Evolutionary conservation across 495 filamentous ascomycete genomes (phyloP).

Genomic region (Xylaria nigripes): DNA sequence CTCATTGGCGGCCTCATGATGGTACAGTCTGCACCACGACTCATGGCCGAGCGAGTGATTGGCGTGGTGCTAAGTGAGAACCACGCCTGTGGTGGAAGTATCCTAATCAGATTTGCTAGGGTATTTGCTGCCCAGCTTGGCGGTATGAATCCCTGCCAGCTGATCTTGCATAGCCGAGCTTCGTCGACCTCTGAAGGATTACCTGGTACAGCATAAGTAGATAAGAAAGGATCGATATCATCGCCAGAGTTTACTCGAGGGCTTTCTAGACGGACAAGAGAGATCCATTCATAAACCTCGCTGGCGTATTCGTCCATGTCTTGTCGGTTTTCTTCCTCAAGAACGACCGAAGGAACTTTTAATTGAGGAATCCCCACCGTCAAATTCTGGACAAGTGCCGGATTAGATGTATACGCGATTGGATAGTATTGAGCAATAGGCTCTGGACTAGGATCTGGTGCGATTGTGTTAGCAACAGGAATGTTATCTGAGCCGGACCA

Average conservation of each 20-base stretch:
- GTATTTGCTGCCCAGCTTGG: conserved; percentile 38
- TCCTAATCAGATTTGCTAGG: conserved; percentile 32
- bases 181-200: conserved; percentile 18
- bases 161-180: conserved; percentile 39
- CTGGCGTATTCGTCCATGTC: conserved; percentile 54
- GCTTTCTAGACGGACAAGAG: conserved; percentile 61
- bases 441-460: conserved; percentile 34
- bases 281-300: conserved; percentile 77
- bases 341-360: conserved; percentile 31
- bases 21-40: conserved; percentile 37
- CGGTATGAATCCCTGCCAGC: conserved; percentile 46
- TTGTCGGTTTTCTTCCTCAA: conserved; percentile 26
- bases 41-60: conserved; percentile 36
- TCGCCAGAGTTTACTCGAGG: conserved; percentile 62
- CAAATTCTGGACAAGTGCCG: conserved; percentile 24
- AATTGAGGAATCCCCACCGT: conserved; percentile 44
- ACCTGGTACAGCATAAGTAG: conserved; percentile 64
- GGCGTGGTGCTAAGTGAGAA: conserved; percentile 41
- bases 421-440: conserved; percentile 51
- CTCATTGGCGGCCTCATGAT: conserved; percentile 38
- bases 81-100: conserved; percentile 39
- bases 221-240: conserved; percentile 69
- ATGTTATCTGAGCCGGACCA: neutral
- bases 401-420: conserved; percentile 33
- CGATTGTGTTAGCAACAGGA: conserved; percentile 9